phyloP scores from a whole-genome alignment of 257 asterid species.

The Gardenia jasminoides region DNA sequence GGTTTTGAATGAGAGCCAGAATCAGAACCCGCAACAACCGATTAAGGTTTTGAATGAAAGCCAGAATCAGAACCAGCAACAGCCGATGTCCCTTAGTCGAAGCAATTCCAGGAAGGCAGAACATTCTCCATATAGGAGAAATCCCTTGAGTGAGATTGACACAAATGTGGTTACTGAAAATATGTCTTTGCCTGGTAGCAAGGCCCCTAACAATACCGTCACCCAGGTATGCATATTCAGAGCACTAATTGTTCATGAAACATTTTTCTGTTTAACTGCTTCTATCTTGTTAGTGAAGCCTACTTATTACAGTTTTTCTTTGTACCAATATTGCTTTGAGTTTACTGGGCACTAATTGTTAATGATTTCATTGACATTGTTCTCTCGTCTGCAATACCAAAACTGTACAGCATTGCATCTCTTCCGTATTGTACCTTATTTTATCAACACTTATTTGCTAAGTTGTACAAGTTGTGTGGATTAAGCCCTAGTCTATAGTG shows the following conservation, averaged over 20 bases:
- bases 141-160: conserved; percentile 80
- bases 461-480: neutral
- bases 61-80: conserved; percentile 44
- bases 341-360: no score
- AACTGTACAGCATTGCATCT: no score
- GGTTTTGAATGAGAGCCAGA: conserved; percentile 42
- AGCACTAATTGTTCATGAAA: neutral
- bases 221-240: conserved; percentile 46
- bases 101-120: conserved; percentile 95
- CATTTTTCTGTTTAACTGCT: neutral
- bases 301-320: neutral
- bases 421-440: no score
- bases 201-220: conserved; percentile 28
- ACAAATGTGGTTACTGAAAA: conserved; percentile 41
- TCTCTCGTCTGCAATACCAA: neutral
- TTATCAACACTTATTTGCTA: neutral
- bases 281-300: neutral
- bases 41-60: conserved; percentile 39
- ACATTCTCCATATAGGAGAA: conserved; percentile 74
- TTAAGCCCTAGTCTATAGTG: neutral
- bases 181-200: conserved; percentile 21
- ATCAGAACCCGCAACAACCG: conserved; percentile 48
- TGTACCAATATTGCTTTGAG: no score
- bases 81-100: conserved; percentile 68
- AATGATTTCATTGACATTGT: no score